Conservation (phyloP, 2,329 filamentous ascomycete genomes). For the Penicillium brevicompactum region DNA sequence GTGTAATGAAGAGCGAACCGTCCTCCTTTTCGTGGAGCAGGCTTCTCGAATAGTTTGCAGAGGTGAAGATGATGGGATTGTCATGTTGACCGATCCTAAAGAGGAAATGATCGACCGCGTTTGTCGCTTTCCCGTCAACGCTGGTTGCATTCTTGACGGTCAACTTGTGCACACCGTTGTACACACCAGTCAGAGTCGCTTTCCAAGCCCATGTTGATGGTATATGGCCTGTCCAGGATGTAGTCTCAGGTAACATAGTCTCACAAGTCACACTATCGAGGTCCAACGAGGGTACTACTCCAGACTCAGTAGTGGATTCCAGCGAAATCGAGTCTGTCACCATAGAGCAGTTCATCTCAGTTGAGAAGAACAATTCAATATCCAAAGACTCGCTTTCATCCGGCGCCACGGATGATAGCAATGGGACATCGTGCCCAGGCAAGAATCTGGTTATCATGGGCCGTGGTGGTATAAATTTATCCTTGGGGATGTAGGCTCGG, state of each 20-base stretch:
- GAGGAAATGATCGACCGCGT: conserved; percentile 62
- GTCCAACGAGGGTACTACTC: conserved; percentile 48
- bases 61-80: conserved; percentile 63
- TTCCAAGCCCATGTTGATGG: conserved; percentile 58
- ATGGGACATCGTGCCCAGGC: conserved; percentile 63
- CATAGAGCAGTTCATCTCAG: conserved; percentile 62
- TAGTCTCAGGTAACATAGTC: conserved; percentile 37
- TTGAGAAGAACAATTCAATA: conserved; percentile 61
- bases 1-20: conserved; percentile 54
- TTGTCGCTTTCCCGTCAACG: conserved; percentile 47
- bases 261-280: conserved; percentile 49
- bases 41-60: conserved; percentile 60
- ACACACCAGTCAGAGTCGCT: conserved; percentile 57
- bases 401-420: conserved; percentile 51
- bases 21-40: conserved; percentile 52
- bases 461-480: conserved; percentile 52
- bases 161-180: conserved; percentile 62
- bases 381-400: conserved; percentile 49
- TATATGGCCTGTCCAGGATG: conserved; percentile 53
- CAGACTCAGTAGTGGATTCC: conserved; percentile 55
- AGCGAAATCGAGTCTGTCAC: conserved; percentile 55
- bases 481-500: conserved; percentile 60
- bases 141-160: conserved; percentile 58
- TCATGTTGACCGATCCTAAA: conserved; percentile 59
- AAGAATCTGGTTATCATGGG: conserved; percentile 63